These are phyloP conservation scores for Galerina sulciceps DNA, from an alignment of 768 basidiomycete species.

Conservation along the genomic window DNA sequence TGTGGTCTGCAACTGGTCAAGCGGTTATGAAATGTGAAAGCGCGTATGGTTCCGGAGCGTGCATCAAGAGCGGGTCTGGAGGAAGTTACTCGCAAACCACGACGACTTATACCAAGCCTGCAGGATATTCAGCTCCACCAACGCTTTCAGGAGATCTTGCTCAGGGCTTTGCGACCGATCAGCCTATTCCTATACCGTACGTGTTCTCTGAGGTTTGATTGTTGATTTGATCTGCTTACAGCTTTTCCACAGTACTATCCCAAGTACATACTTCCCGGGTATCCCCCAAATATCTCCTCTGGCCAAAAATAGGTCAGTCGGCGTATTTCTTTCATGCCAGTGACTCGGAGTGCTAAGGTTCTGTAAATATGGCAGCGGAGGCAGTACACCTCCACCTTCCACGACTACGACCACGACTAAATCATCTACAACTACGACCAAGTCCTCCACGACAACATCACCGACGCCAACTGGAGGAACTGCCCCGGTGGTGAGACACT, in stretches of 20 bases:
- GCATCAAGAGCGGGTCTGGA: neutral
- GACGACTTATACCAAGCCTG: neutral
- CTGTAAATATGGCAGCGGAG: neutral
- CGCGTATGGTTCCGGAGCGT: slow-evolving; percentile 1
- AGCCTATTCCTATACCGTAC: slow-evolving; percentile 1
- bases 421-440: neutral
- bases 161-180: slow-evolving; percentile 1
- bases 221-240: neutral
- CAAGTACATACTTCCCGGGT: neutral
- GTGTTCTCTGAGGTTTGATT: neutral
- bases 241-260: neutral
- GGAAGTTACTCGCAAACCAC: slow-evolving; percentile 2
- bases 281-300: slow-evolving; percentile 1
- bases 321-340: neutral
- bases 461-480: neutral
- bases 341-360: neutral
- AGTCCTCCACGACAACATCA: neutral
- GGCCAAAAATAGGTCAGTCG: neutral
- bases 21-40: slow-evolving; percentile 1
- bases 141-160: neutral
- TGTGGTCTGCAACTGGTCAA: slow-evolving; percentile 2
- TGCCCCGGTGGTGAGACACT: neutral
- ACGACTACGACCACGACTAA: neutral
- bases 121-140: neutral
- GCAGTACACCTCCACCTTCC: neutral